Evolutionary conservation across 2,329 filamentous ascomycete species (phyloP).

Genomic region (Mycosphaerella sp.): DNA sequence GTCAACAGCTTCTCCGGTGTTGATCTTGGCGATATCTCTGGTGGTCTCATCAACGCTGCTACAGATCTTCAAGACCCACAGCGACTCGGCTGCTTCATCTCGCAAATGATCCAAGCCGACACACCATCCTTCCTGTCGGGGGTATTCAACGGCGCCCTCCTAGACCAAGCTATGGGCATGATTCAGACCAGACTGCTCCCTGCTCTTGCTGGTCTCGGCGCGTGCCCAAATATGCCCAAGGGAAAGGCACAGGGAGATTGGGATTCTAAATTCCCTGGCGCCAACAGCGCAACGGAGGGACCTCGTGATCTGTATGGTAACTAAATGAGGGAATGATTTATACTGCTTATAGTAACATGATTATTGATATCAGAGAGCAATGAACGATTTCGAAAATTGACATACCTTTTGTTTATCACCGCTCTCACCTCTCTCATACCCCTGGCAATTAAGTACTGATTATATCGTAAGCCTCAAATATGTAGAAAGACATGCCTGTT

Average conservation of each 20-base stretch:
- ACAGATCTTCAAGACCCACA: constrained; percentile 23
- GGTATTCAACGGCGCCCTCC: constrained; percentile 18
- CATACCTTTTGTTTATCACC: background rate
- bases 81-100: constrained; percentile 24
- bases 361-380: background rate
- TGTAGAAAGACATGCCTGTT: no score
- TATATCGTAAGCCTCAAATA: no score
- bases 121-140: constrained; percentile 20
- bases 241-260: constrained; percentile 16
- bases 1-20: constrained; percentile 27
- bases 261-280: constrained; percentile 17
- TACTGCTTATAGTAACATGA: background rate
- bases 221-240: constrained; percentile 19
- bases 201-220: constrained; percentile 13
- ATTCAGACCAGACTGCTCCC: constrained; percentile 15
- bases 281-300: constrained; percentile 5
- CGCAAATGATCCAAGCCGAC: constrained; percentile 24
- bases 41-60: constrained; percentile 23
- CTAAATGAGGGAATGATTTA: background rate
- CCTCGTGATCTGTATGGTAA: constrained; percentile 8
- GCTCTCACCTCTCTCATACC: background rate
- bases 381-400: no score
- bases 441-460: background rate
- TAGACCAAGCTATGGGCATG: constrained; percentile 10
- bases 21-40: constrained; percentile 24